Conservation (phyloP, 345 rosid species). For the Rhodomyrtus tomentosa region DNA sequence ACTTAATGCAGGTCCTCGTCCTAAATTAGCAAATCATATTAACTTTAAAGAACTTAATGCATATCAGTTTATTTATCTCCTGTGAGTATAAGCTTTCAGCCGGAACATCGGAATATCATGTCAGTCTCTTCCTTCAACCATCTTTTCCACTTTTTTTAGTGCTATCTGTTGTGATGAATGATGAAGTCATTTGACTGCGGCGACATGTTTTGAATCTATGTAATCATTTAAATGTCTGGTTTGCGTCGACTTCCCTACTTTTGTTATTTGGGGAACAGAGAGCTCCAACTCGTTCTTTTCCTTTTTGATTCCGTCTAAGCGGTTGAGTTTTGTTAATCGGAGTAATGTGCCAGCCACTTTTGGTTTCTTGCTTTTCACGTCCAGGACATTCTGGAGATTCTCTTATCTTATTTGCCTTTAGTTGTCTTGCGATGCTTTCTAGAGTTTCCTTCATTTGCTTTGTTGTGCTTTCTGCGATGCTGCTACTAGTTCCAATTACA, state of each 20-base stretch:
- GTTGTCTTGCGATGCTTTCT: neutral
- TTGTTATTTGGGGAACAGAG: neutral
- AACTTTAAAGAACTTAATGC: neutral
- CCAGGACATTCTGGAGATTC: neutral
- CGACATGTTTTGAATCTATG: neutral
- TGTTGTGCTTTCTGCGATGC: neutral
- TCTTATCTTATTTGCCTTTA: neutral
- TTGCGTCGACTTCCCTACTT: neutral
- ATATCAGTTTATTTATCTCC: neutral
- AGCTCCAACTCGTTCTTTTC: neutral
- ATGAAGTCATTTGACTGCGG: neutral
- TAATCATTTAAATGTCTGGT: neutral
- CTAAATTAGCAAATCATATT: neutral
- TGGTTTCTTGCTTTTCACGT: neutral
- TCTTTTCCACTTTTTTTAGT: neutral
- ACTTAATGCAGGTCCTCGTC: neutral
- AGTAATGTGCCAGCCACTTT: too few species aligned
- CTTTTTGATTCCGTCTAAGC: neutral
- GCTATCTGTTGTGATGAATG: neutral
- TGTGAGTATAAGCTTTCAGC: neutral
- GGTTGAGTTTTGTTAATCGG: neutral
- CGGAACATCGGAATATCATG: neutral
- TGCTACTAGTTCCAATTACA: neutral
- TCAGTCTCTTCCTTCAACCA: neutral
- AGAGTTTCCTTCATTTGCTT: neutral